A percentile compares a stretch with the other conserved stretches of the same genome.
These are phyloP conservation scores for Diaporthe citrichinensis DNA, from an alignment of 2,329 filamentous ascomycete genomes.

Conservation along the genomic window DNA sequence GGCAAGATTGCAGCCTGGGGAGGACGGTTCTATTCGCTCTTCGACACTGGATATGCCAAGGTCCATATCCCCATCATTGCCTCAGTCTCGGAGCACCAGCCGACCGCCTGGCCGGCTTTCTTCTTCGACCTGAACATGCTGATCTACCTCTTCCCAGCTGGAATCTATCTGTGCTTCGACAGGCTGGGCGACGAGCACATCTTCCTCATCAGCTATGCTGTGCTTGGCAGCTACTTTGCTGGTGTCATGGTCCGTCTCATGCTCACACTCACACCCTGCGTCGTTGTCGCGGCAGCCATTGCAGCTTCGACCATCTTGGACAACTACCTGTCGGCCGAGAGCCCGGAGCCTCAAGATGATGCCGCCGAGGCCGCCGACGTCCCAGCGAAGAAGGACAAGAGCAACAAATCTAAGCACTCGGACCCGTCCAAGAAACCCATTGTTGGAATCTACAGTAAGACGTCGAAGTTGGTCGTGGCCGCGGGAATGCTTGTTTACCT, in stretches of 20 bases:
- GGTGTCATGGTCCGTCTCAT: conserved; percentile 99
- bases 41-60: conserved; percentile 99
- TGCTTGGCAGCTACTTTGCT: conserved; percentile 97
- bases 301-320: conserved; percentile 91
- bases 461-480: conserved; percentile 86
- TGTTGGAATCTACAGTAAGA: conserved; percentile 85
- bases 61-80: conserved; percentile 99
- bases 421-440: conserved; percentile 79
- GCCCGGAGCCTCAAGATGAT: conserved; percentile 68
- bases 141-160: conserved; percentile 99
- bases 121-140: conserved; percentile 99
- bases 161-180: conserved; percentile 98
- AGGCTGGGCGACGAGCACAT: conserved; percentile 95
- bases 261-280: conserved; percentile 95
- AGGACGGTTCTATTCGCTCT: conserved; percentile 98
- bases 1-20: conserved; percentile 98
- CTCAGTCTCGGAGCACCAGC: conserved; percentile 99
- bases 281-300: conserved; percentile 93
- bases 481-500: conserved; percentile 83
- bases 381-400: conserved; percentile 66
- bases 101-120: conserved; percentile 98
- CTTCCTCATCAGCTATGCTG: conserved; percentile 96
- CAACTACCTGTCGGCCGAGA: conserved; percentile 80
- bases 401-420: conserved; percentile 68
- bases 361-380: conserved; percentile 62